phyloP scores from a whole-genome alignment of 2,329 filamentous ascomycete species.

The Colletotrichum gloeosporioides region DNA sequence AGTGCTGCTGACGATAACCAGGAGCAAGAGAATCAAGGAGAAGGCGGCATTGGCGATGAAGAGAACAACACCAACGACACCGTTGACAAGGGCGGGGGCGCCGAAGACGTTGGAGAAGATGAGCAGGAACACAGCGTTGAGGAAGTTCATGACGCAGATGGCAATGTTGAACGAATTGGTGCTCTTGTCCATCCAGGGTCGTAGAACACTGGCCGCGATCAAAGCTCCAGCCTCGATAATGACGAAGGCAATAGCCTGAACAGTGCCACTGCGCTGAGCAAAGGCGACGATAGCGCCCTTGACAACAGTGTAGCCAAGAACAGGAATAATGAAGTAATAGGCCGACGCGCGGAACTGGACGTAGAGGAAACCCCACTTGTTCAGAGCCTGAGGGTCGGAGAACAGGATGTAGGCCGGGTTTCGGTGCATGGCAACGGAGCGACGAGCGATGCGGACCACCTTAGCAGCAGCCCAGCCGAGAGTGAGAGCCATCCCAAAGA shows the following conservation, averaged over 20 bases:
- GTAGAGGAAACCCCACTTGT: constrained; percentile 98
- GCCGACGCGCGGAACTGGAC: constrained; percentile 95
- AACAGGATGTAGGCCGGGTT: constrained; percentile 97
- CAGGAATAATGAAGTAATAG: constrained; percentile 91
- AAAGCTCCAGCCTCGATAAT: constrained; percentile 82
- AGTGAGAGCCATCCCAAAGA: constrained; percentile 79
- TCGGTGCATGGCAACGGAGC: constrained; percentile 89
- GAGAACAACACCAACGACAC: constrained; percentile 87
- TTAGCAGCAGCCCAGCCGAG: constrained; percentile 88
- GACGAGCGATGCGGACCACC: constrained; percentile 86
- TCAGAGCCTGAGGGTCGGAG: constrained; percentile 90
- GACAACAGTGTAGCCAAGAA: constrained; percentile 79
- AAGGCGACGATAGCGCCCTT: constrained; percentile 91
- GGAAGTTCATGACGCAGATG: constrained; percentile 87
- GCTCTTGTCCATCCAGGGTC: constrained; percentile 99
- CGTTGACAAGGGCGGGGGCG: constrained; percentile 81
- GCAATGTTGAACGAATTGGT: constrained; percentile 96
- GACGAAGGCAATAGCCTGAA: constrained; percentile 82
- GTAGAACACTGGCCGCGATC: constrained; percentile 78
- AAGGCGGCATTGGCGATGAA: constrained; percentile 89
- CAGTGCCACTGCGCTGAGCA: constrained; percentile 71
- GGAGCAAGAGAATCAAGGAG: constrained; percentile 79
- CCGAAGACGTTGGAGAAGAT: constrained; percentile 89
- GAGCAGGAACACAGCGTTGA: constrained; percentile 88
- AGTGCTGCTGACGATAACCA: constrained; percentile 68